Evolutionary conservation across 2,329 filamentous ascomycete species (phyloP).

Genomic region (Colletotrichum sp.): DNA sequence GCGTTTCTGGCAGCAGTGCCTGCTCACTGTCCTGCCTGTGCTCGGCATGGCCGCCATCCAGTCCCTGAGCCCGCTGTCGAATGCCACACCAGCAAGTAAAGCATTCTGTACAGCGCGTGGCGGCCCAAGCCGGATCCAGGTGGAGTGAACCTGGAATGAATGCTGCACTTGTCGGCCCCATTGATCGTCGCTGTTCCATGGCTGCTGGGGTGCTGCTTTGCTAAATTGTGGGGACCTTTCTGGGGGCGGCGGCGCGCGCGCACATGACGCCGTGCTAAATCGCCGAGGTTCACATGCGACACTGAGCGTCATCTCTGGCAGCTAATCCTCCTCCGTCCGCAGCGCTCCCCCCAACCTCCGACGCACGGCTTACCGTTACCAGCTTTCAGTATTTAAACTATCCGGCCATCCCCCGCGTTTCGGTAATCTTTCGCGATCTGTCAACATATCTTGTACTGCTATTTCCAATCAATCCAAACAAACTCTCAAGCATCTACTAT

Average conservation of each 20-base stretch:
- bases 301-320: conserved; percentile 16
- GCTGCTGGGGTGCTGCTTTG: not conserved
- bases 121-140: not conserved
- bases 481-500: not conserved
- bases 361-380: conserved; percentile 12
- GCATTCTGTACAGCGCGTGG: not conserved
- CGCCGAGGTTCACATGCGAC: conserved; percentile 25
- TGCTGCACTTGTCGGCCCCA: not conserved
- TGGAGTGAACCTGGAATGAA: not conserved
- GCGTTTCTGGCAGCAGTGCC: not conserved
- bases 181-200: not conserved
- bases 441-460: not conserved
- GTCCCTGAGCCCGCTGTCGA: not conserved
- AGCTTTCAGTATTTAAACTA: conserved; percentile 17
- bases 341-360: conserved; percentile 5
- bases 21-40: not conserved
- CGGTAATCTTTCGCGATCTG: not conserved
- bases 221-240: not conserved
- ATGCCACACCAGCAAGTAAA: not conserved
- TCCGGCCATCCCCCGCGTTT: conserved; percentile 4
- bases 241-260: not conserved
- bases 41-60: not conserved
- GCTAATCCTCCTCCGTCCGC: conserved; percentile 11
- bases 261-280: conserved; percentile 20
- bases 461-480: not conserved